Evolutionary conservation across 2,329 filamentous ascomycete genomes (phyloP).

Genomic region (Escovopsis weberi): DNA sequence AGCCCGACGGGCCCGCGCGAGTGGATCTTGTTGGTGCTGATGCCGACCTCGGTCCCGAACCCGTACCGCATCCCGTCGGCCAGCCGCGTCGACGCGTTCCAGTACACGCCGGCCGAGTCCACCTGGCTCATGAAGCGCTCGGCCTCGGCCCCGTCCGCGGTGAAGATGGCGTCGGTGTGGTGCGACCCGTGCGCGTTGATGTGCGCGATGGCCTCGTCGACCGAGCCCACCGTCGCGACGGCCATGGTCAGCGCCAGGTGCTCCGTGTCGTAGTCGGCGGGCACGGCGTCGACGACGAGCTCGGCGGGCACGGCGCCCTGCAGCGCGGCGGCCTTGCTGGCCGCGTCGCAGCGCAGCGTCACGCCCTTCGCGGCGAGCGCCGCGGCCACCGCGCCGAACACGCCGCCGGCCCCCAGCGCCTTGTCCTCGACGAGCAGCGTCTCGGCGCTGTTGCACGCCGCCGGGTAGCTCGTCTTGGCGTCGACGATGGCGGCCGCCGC

Average conservation of each 20-base stretch:
- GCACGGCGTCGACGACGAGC: slow-evolving; percentile 48
- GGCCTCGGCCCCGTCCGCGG: slow-evolving; percentile 49
- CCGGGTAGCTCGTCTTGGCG: slow-evolving; percentile 87
- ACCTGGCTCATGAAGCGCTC: slow-evolving; percentile 73
- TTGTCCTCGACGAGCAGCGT: slow-evolving; percentile 72
- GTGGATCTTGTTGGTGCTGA: slow-evolving; percentile 98
- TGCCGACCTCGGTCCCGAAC: slow-evolving; percentile 95
- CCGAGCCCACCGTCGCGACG: slow-evolving; percentile 57
- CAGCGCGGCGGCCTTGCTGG: slow-evolving; percentile 39
- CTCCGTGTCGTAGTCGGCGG: slow-evolving; percentile 72
- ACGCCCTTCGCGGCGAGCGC: slow-evolving; percentile 67
- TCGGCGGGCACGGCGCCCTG: slow-evolving; percentile 28
- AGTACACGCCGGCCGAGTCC: slow-evolving; percentile 87
- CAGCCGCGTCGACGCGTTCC: slow-evolving; percentile 90
- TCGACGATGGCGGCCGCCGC: slow-evolving; percentile 70
- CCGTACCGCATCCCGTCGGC: slow-evolving; percentile 95
- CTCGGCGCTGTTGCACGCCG: slow-evolving; percentile 90
- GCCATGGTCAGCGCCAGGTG: slow-evolving; percentile 76
- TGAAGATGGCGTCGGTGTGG: slow-evolving; percentile 88
- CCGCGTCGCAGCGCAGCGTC: slow-evolving; percentile 61
- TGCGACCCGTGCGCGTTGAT: slow-evolving; percentile 88
- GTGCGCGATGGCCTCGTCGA: slow-evolving; percentile 65
- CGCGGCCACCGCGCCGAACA: slow-evolving; percentile 58
- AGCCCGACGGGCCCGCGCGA: slow-evolving; percentile 83
- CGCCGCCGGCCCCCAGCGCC: slow-evolving; percentile 38